A percentile compares a stretch with the other conserved stretches of the same genome.
These are phyloP conservation scores for Sphagnum tenellum DNA, from an alignment of 225 moss, liverwort and hornwort species.

Conservation along the genomic window DNA sequence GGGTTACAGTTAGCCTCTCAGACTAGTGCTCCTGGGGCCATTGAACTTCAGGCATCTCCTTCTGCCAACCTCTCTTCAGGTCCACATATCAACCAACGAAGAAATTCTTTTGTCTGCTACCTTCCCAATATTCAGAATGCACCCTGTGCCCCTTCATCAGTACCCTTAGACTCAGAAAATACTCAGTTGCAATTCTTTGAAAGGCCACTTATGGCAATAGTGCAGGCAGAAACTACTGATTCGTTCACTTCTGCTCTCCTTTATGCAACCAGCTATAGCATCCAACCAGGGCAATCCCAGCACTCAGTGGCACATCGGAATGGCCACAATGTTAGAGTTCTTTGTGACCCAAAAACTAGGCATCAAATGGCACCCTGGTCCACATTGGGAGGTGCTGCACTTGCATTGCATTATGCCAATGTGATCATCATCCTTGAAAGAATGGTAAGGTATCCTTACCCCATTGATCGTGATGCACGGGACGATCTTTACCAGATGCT, in stretches of 20 bases:
- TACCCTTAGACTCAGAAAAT: constrained; percentile 15
- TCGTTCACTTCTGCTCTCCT: too few species aligned
- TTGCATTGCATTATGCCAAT: constrained; percentile 44
- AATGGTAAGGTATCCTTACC: constrained; percentile 43
- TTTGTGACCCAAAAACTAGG: constrained; percentile 41
- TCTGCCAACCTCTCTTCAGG: constrained; percentile 38
- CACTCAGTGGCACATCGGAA: constrained; percentile 6
- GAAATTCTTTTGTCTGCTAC: constrained; percentile 51
- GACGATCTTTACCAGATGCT: constrained; percentile 53
- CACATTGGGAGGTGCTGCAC: constrained; percentile 37
- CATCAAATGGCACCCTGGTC: constrained; percentile 32
- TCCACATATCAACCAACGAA: constrained; percentile 35
- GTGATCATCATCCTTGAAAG: constrained; percentile 40
- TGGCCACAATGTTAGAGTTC: constrained; percentile 19
- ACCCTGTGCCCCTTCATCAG: neutral
- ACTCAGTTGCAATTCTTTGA: constrained; percentile 34
- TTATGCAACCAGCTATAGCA: too few species aligned
- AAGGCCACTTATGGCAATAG: constrained; percentile 15
- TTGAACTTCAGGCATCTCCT: constrained; percentile 40
- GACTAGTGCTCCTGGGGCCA: constrained; percentile 41
- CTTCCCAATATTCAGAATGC: constrained; percentile 36
- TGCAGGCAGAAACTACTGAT: too few species aligned
- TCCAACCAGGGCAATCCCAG: too few species aligned
- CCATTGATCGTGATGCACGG: constrained; percentile 41
- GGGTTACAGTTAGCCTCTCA: constrained; percentile 45